Base-by-base conservation (phyloP, 495 filamentous ascomycete genomes). In the Talaromyces liani region DNA sequence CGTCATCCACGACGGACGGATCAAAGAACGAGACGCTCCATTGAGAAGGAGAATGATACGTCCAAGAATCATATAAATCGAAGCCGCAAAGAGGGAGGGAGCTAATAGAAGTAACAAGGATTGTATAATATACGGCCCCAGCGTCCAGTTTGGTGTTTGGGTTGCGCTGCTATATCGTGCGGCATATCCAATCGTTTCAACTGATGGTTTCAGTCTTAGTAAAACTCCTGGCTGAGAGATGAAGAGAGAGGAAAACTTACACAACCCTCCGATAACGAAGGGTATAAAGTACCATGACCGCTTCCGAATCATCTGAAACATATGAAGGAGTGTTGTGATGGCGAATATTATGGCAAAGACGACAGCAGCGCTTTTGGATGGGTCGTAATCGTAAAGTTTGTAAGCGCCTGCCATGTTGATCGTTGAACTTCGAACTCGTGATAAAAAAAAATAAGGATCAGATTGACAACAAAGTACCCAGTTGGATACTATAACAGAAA, bases 221-320 rank as follows among this genome's bases (percentile, higher is more conserved):
- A 39, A n/a, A 22, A 16, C 64, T 39, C 49, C 53, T 31, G 22
- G 22, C 14, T 24, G 39, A 51, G 29, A 31, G 6, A 31, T 7
- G 6, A 33, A 24, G 34, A 9, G 22, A 20, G 22, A 63, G 14
- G 29, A 22, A 20, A 39, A 76, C 80, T 65, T 76, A 87, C 85
- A 85, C 14, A 80, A 47, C 18, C 83, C 80, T 8, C 85, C 87
- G 25, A 88, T 68, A 7, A 85, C 24, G 25, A 89, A 79, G 0
- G 87, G 80, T 7, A 82, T 80, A 55, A 89, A 84, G 69, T 85
- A 88, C 83, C 84, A 89, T 14, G 79, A 82, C 64, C 75, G 74
- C 18, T 72, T 77, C 20, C 68, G 74, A 29, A 76, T 55, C 8
- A 88, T 63, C 59, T 85, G 80, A 58, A 73, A 77, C 24, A 70